Evolutionary conservation across 129 eudicot species (phyloP).

Genomic region (Helianthus annuus): HanXRQr2.0-SUNRISE NC_035440.2:127127327-127127826

Average conservation of each 20-base stretch:
- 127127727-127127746: no score
- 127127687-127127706: neutral
- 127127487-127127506: neutral
- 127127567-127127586: slow-evolving; percentile 17
- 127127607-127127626: neutral
- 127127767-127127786: no score
- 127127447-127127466: slow-evolving; percentile 29
- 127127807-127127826: no score
- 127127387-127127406: slow-evolving; percentile 13
- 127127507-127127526: slow-evolving; percentile 12
- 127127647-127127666: neutral
- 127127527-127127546: slow-evolving; percentile 15
- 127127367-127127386: slow-evolving; percentile 23
- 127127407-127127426: slow-evolving; percentile 38
- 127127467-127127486: slow-evolving; percentile 7
- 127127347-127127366: slow-evolving; percentile 15
- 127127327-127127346: slow-evolving; percentile 3
- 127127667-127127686: neutral
- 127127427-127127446: slow-evolving; percentile 25
- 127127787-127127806: no score
- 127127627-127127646: no score
- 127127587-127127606: neutral
- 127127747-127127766: no score
- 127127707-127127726: no score
- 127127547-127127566: slow-evolving; percentile 22